Evolutionary conservation across 306 rosid species (phyloP), one percentile per base, ranked within the genome.

Genomic region (Leucaena leucocephala): DNA sequence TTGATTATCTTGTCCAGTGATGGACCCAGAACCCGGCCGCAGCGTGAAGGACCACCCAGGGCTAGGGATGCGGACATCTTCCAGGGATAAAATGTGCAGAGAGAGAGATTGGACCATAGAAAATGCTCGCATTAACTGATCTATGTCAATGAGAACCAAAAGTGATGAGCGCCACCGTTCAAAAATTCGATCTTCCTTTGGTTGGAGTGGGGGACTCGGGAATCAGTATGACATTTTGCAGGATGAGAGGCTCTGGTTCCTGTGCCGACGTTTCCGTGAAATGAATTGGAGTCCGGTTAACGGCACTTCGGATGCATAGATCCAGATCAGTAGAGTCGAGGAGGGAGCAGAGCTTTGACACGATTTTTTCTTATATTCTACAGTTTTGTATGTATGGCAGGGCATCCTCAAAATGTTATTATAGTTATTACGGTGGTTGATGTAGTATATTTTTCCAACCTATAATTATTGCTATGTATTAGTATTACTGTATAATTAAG

Each of bases 1-100:
- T 96, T 96, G 16, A 96, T 87, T 81, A 96, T 91, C 87, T 96
- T 96, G 78, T 96, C 99, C 6, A 96, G 90, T 3, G 98, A 93
- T 40, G 99, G 98, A 40, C 99, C 98, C 8, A 95, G 75, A 33
- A 88, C 86, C 36, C 97, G 91, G 65, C 99, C 99, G 80, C 96
- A 89, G 14, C 99, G 90, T 45, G 99, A 91, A 7, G 87, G 50
- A 8, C 99, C 99, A 68, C 98, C 98, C 22, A 95, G 94, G 82
- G 98, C 87, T 91, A 90, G 94, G 58, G 98, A 95, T 67, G 88
- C 85, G 62, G 99, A 91, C 99, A 95, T 95, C 80, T 68, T 63
- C 68, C 71, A 19, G 68, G 6, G 46, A 78, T 33, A 61, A 12
- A 38, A n/a, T n/a, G 17, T 38, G 27, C 54, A 57, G 40, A 8